phyloP scores from a whole-genome alignment of 1,284 basidiomycete species.

The Ceratorhiza oryzae-sativae region DNA sequence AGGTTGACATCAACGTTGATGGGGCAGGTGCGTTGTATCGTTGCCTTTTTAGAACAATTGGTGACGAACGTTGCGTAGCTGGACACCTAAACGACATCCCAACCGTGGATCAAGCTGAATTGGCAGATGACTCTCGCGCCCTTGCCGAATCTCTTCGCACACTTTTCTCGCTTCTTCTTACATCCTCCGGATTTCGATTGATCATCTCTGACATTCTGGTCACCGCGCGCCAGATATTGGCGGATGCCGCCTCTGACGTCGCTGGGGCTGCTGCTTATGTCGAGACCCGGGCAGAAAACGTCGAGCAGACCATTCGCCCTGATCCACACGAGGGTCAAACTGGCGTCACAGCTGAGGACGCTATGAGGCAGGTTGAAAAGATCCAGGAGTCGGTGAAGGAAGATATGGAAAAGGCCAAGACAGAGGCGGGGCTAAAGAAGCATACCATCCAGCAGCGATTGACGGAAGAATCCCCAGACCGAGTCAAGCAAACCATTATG shows the following conservation, averaged over 20 bases:
- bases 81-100: conserved; percentile 46
- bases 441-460: conserved; percentile 40
- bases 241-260: conserved; percentile 53
- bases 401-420: conserved; percentile 36
- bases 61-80: conserved; percentile 8
- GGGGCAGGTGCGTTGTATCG: conserved; percentile 12
- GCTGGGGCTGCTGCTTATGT: conserved; percentile 49
- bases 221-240: conserved; percentile 53
- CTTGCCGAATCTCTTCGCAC: conserved; percentile 51
- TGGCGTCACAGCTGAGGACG: conserved; percentile 33
- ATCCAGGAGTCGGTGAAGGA: conserved; percentile 35
- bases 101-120: conserved; percentile 47
- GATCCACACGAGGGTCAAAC: conserved; percentile 32
- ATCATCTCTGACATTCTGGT: conserved; percentile 54
- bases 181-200: conserved; percentile 57
- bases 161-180: conserved; percentile 52
- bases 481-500: conserved; percentile 51
- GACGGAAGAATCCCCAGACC: conserved; percentile 47
- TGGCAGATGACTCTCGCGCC: conserved; percentile 51
- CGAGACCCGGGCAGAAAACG: conserved; percentile 50
- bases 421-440: conserved; percentile 45
- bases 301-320: conserved; percentile 44
- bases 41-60: not conserved
- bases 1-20: conserved; percentile 45
- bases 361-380: conserved; percentile 29